Evolutionary conservation across 306 rosid species (phyloP).

Genomic region (Citrullus colocynthis): DNA sequence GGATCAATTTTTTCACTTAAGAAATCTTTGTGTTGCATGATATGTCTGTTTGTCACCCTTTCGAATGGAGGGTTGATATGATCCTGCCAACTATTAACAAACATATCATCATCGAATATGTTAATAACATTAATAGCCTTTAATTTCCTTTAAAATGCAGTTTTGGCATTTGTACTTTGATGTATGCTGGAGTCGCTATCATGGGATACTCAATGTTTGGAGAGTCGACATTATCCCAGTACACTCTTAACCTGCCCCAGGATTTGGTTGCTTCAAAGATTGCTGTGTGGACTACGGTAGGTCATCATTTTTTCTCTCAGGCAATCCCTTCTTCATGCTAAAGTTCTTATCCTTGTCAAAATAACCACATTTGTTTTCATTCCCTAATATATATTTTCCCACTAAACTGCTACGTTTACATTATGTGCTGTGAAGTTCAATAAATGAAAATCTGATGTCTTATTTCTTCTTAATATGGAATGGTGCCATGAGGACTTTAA

Average conservation of each 20-base stretch:
- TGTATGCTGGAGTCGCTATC: conserved; percentile 79
- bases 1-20: background rate
- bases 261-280: conserved; percentile 76
- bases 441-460: background rate
- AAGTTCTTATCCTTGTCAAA: background rate
- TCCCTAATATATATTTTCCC: background rate
- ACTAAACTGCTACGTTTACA: background rate
- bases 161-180: conserved; percentile 52
- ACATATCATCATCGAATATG: background rate
- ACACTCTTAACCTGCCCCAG: conserved; percentile 89
- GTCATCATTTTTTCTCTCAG: conserved; percentile 5
- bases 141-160: conserved; percentile 18
- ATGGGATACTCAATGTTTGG: conserved; percentile 98
- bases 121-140: background rate
- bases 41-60: background rate
- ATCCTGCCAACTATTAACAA: background rate
- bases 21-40: background rate
- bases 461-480: background rate
- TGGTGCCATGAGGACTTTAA: background rate
- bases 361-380: background rate
- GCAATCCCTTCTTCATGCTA: background rate
- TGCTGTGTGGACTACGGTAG: conserved; percentile 98
- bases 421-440: background rate
- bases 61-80: background rate
- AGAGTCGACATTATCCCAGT: conserved; percentile 63